These are phyloP conservation scores for Stephania yunnanensis DNA, from an alignment of 164 flowering plant species.

Conservation along the genomic window DNA sequence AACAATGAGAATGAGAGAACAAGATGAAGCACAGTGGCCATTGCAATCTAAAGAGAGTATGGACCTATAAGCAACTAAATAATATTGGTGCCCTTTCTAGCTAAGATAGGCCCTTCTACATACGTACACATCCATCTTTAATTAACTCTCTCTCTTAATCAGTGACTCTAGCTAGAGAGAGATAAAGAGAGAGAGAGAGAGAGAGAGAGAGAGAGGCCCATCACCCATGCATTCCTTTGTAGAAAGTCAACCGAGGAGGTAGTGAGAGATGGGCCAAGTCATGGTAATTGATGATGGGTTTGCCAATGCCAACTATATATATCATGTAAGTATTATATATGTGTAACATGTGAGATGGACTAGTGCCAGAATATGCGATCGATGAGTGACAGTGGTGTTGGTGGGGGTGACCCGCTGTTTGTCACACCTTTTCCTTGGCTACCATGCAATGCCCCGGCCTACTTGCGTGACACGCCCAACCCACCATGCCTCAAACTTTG, in stretches of 20 bases:
- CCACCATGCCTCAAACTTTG: not conserved
- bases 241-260: not conserved
- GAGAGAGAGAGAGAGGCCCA: not conserved
- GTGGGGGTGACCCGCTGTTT: not conserved
- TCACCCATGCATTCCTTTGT: not conserved
- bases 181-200: no score
- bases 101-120: not conserved
- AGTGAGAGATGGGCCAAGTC: not conserved
- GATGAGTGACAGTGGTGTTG: not conserved
- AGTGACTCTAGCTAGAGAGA: no score
- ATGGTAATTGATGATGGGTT: not conserved
- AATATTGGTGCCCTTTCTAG: not conserved
- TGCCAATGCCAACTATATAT: not conserved
- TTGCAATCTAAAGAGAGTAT: not conserved
- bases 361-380: conserved; percentile 1
- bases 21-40: not conserved
- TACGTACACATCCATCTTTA: not conserved
- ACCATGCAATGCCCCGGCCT: not conserved
- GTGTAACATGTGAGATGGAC: not conserved
- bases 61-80: not conserved
- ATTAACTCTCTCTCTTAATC: not conserved
- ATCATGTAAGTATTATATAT: not conserved
- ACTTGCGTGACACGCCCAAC: not conserved
- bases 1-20: not conserved
- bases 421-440: not conserved